phyloP scores from a whole-genome alignment of 208 protist species.

The Trypanosoma vivax region DNA sequence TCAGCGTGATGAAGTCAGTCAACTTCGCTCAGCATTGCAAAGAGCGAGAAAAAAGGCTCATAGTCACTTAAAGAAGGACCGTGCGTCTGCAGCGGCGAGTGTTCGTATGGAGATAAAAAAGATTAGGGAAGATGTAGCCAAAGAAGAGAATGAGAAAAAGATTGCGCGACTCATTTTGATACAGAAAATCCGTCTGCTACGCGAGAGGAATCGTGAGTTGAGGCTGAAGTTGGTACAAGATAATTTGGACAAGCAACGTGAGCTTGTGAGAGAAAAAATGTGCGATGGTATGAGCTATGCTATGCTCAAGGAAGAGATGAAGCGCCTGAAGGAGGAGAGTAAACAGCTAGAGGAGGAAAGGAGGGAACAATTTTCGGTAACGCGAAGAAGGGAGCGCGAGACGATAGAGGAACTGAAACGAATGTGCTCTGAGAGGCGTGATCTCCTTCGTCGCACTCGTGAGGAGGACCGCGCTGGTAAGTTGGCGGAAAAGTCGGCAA shows the following conservation, averaged over 20 bases:
- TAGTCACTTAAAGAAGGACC: constrained; percentile 11
- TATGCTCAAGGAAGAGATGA: constrained; percentile 6
- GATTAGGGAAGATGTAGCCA: constrained; percentile 25
- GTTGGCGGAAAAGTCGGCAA: constrained; percentile 14
- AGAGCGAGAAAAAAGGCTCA: constrained; percentile 25
- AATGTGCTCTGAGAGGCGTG: constrained; percentile 27
- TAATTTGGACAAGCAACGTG: constrained; percentile 2
- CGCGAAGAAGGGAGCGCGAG: constrained; percentile 9
- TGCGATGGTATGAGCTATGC: constrained; percentile 4
- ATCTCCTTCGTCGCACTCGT: constrained; percentile 22
- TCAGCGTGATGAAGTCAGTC: constrained; percentile 14
- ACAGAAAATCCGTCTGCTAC: constrained; percentile 52
- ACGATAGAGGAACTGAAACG: constrained; percentile 10
- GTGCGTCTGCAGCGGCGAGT: constrained; percentile 25
- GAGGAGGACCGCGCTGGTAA: constrained; percentile 21
- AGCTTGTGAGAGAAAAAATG: not conserved
- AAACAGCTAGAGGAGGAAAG: constrained; percentile 10
- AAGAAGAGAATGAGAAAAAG: constrained; percentile 28
- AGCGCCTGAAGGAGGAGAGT: constrained; percentile 5
- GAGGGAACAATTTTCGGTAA: not conserved
- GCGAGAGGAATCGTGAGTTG: constrained; percentile 35
- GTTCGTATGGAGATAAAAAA: constrained; percentile 32
- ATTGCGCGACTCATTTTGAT: constrained; percentile 39
- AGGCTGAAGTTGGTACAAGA: constrained; percentile 16
- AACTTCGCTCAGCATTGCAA: constrained; percentile 26